A percentile compares a stretch with the other conserved stretches of the same genome.
These are phyloP conservation scores for Pythium biforme DNA, from an alignment of 352 stramenopile genomes.

Conservation along the genomic window DNA sequence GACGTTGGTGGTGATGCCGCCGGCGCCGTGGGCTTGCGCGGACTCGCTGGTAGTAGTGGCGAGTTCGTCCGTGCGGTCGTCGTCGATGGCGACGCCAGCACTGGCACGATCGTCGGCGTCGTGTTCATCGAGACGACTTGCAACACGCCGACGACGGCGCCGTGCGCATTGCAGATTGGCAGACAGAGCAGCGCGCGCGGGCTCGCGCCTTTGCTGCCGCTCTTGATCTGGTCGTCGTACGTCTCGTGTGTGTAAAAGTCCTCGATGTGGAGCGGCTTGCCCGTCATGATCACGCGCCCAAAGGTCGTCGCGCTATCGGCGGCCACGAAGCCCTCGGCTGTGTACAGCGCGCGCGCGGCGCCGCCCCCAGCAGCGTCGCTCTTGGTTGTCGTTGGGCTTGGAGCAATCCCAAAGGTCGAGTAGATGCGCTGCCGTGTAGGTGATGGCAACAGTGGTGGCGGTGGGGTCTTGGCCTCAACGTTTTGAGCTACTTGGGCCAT, in stretches of 20 bases:
- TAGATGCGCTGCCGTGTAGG: constrained; percentile 14
- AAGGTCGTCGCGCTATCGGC: constrained; percentile 63
- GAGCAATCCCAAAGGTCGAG: constrained; percentile 26
- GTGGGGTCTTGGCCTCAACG: background rate
- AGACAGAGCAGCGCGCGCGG: constrained; percentile 56
- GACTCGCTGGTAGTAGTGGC: background rate
- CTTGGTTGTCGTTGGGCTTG: constrained; percentile 22
- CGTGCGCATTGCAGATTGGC: constrained; percentile 66
- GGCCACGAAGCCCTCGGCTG: constrained; percentile 53
- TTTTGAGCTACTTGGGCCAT: background rate
- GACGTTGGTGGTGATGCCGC: background rate
- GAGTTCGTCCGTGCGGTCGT: background rate
- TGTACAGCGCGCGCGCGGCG: constrained; percentile 21
- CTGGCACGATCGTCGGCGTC: too few relatives aligned
- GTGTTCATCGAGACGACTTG: constrained; percentile 38
- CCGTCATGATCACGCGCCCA: constrained; percentile 66
- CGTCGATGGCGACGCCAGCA: background rate
- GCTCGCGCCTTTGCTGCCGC: constrained; percentile 29
- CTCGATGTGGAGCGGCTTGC: constrained; percentile 48
- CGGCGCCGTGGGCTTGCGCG: background rate
- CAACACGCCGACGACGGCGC: constrained; percentile 53
- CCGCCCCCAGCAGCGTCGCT: background rate
- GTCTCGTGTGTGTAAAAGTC: constrained; percentile 59
- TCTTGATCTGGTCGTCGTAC: constrained; percentile 46
- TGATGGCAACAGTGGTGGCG: too few relatives aligned